These are phyloP conservation scores for Cornus florida DNA, from an alignment of 148 eudicot genomes.

Conservation along the genomic window DNA sequence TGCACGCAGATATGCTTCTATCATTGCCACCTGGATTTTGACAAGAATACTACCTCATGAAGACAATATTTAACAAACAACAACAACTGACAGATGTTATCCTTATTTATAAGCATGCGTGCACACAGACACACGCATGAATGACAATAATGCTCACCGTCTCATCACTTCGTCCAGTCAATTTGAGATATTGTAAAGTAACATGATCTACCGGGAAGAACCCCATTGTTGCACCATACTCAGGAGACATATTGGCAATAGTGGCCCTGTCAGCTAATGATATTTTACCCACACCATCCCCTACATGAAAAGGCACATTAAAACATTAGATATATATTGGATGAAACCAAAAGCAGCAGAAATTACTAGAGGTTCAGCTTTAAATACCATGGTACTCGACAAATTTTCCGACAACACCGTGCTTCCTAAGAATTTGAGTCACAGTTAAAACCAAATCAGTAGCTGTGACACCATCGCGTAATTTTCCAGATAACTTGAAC, in stretches of 20 bases:
- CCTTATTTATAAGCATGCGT: not conserved
- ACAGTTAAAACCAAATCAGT: constrained; percentile 97
- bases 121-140: not conserved
- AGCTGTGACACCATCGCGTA: constrained; percentile 88
- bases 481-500: constrained; percentile 77
- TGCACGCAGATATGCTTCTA: constrained; percentile 66
- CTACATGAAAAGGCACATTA: constrained; percentile 23
- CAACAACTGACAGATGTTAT: not conserved
- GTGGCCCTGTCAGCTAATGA: constrained; percentile 76
- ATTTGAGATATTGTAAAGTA: constrained; percentile 56
- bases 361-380: not conserved
- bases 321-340: not conserved
- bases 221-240: constrained; percentile 74
- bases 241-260: constrained; percentile 66
- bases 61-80: not conserved
- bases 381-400: constrained; percentile 88
- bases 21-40: constrained; percentile 57
- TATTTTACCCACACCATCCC: constrained; percentile 55
- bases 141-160: constrained; percentile 38
- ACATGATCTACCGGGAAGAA: constrained; percentile 72
- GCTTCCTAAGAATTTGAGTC: constrained; percentile 96
- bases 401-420: constrained; percentile 98
- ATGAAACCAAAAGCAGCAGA: not conserved
- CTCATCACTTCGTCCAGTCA: constrained; percentile 66
- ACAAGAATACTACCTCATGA: not conserved